Conservation (phyloP, 2,329 filamentous ascomycete species). For the Sporothrix pallida region DNA sequence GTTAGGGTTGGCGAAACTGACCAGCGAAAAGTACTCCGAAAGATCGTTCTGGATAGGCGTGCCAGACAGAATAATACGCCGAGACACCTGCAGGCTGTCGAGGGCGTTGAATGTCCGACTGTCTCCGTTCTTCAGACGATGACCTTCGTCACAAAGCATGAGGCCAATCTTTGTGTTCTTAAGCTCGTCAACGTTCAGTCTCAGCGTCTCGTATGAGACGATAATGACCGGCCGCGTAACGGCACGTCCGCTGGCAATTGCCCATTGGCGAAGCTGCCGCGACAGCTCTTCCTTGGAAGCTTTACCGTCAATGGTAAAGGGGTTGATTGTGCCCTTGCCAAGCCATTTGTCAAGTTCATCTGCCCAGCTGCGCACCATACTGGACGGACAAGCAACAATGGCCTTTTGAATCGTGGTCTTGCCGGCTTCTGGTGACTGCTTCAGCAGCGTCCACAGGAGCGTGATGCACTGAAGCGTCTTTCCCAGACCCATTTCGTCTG, state of each 20-base stretch:
- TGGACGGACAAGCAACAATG: constrained; percentile 95
- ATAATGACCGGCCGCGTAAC: constrained; percentile 94
- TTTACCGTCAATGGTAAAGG: constrained; percentile 97
- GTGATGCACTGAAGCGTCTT: constrained; percentile 98
- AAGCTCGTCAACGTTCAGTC: constrained; percentile 87
- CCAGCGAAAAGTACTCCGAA: constrained; percentile 95
- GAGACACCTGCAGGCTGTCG: constrained; percentile 86
- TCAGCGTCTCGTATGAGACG: constrained; percentile 94
- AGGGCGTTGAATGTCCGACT: constrained; percentile 93
- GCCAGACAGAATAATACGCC: constrained; percentile 92
- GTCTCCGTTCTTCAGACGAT: constrained; percentile 95
- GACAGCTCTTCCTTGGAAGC: constrained; percentile 92
- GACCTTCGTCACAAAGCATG: constrained; percentile 94
- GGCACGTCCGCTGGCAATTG: constrained; percentile 84
- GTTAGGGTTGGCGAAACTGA: constrained; percentile 95
- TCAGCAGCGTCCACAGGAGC: constrained; percentile 93
- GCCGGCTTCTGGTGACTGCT: constrained; percentile 94
- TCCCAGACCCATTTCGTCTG: constrained; percentile 97
- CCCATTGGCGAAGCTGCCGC: constrained; percentile 91
- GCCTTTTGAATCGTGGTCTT: constrained; percentile 94
- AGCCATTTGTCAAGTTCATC: constrained; percentile 98
- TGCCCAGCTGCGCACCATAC: constrained; percentile 96
- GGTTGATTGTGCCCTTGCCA: constrained; percentile 84
- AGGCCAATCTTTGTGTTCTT: constrained; percentile 89
- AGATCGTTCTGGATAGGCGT: constrained; percentile 98